Evolutionary conservation across 306 rosid genomes (phyloP).

Genomic region (Herpetospermum pedunculosum): DNA sequence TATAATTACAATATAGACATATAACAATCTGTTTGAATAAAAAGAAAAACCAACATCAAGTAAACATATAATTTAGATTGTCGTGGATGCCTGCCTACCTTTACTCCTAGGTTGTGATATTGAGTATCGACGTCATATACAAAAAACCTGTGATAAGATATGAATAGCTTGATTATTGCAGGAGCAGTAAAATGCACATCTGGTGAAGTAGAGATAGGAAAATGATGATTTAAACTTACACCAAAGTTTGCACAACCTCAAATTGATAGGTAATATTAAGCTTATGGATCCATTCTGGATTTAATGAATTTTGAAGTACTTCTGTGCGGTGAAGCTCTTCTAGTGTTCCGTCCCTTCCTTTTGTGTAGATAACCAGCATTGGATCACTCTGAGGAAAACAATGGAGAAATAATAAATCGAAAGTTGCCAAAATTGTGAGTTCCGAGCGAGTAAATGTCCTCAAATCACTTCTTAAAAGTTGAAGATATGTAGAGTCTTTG

Average conservation of each 20-base stretch:
- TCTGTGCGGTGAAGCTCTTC: constrained; percentile 87
- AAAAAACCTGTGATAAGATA: constrained; percentile 54
- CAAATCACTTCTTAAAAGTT: too few species aligned
- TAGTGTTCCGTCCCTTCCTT: constrained; percentile 71
- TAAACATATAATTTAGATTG: not conserved
- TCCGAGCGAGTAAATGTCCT: not conserved
- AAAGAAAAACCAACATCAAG: not conserved
- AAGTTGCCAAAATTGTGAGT: not conserved
- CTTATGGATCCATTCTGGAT: constrained; percentile 79
- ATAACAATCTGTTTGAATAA: not conserved
- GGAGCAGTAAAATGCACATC: constrained; percentile 20
- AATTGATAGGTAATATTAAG: constrained; percentile 63
- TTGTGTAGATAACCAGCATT: constrained; percentile 61
- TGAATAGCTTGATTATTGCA: constrained; percentile 18
- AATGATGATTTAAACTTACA: constrained; percentile 57
- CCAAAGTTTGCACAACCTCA: constrained; percentile 77
- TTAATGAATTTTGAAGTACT: constrained; percentile 68
- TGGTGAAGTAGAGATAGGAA: constrained; percentile 18
- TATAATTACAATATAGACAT: not conserved
- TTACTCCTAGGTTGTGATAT: constrained; percentile 63
- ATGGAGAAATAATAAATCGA: constrained; percentile 1
- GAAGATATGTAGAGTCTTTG: not conserved
- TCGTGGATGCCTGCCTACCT: constrained; percentile 44
- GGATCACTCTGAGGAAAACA: constrained; percentile 76
- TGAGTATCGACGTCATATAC: constrained; percentile 83